Base-by-base conservation (phyloP, 495 filamentous ascomycete genomes). In the Aspergillus leporis region DNA sequence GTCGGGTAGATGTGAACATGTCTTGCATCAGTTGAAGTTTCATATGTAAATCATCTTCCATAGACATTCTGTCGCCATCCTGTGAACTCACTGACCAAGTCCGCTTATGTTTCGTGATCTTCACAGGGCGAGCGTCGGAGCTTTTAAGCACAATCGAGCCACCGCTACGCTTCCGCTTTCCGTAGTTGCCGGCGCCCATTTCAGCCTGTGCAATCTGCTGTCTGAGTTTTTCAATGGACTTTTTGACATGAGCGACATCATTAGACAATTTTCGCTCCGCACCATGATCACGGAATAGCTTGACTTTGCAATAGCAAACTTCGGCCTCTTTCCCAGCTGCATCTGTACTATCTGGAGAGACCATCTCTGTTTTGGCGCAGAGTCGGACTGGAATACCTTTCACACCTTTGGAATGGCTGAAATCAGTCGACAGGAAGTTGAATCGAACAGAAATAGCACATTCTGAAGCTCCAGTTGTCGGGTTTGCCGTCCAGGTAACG, bases 341-440 rank as follows among this genome's bases (percentile, higher is more conserved):
- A 5, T 78, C 77, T 3, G 81, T 72, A 22, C 82, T 71, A 1
- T 74, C 74, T 0, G 66, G 67, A 0, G 70, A 70, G 0, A 89
- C 61, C 16, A 84, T 68, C 50, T 92, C 87, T 0, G 93, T 97
- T 71, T 97, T 97, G 5, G 92, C 85, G 68, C 93, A 98, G 5
- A 98, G 80, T 43, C 94, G 76, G 13, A 98, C 92, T 0, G 93
- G 91, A 55, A 96, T 95, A 18, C 94, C 94, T 70, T 97, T 98
- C 30, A 98, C 93, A 30, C 94, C 94, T 63, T 98, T 98, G 7
- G 94, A 97, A 65, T 96, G 92, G 68, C 92, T 98, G 69, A 98
- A 98, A 67, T 98, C 94, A 13, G 93, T 98, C 0, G 94, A 98
- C 0, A 98, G 81, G 67, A 98, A 98, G 71, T 98, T 97, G 81